Evolutionary conservation across 2,329 filamentous ascomycete species (phyloP), one percentile per base, ranked within the genome.

Genomic region (Myriosclerotinia curreyana): DNA sequence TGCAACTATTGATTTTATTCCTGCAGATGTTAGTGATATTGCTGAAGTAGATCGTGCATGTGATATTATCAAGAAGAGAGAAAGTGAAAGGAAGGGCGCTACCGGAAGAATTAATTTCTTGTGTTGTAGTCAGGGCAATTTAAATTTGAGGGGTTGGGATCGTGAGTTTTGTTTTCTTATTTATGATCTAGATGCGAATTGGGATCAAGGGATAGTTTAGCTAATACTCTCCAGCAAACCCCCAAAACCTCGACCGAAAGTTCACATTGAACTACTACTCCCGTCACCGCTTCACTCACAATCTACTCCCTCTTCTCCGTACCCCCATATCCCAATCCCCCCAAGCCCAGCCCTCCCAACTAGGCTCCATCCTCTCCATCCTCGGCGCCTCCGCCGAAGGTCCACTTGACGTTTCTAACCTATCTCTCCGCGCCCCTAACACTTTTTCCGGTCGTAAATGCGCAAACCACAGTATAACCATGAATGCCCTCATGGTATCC

Each of bases 271-370:
- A 77, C 22, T 83, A 82, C 74, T 87, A 87, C 74, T 78, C 81
- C 5, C 85, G 85, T 25, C 79, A 82, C 66, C 82, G 83, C 49
- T 83, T 87, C 69, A 78, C 82, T 14, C 64, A 78, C 52, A 84
- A 86, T 61, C 79, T 89, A 0, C 79, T 87, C 12, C 85, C 86
- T 0, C 77, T n/a, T n/a, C n/a, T n/a, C n/a, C n/a, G n/a, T n/a
- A n/a, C n/a, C n/a, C n/a, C n/a, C n/a, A n/a, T n/a, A n/a, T n/a
- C n/a, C n/a, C n/a, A n/a, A n/a, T n/a, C n/a, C n/a, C n/a, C n/a
- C n/a, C n/a, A n/a, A n/a, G n/a, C n/a, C n/a, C n/a, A n/a, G n/a
- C n/a, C n/a, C n/a, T n/a, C n/a, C n/a, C n/a, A n/a, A n/a, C n/a
- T n/a, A n/a, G n/a, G n/a, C n/a, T n/a, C n/a, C 38, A 15, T 50